Evolutionary conservation across 768 basidiomycete genomes (phyloP).

Genomic region (Strobilomyces confusus): DNA sequence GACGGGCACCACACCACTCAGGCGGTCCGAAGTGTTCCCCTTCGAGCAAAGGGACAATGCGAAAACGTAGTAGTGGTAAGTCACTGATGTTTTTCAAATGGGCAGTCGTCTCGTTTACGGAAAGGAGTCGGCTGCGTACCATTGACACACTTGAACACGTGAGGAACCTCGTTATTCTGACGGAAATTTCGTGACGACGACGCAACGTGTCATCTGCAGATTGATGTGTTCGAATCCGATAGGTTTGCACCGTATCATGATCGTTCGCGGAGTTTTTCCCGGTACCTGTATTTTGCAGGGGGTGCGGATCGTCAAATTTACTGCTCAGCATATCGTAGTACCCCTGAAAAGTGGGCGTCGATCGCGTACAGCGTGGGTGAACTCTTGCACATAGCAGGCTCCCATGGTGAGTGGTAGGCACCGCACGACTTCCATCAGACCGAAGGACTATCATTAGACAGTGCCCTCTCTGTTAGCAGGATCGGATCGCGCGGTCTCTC

Average conservation of each 20-base stretch:
- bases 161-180: not conserved
- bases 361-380: slow-evolving; percentile 1
- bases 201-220: not conserved
- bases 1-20: too few species aligned
- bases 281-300: not conserved
- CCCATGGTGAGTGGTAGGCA: not conserved
- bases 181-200: not conserved
- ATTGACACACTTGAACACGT: too few species aligned
- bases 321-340: not conserved
- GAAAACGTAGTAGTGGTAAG: not conserved
- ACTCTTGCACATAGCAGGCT: not conserved
- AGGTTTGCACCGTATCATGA: not conserved
- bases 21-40: too few species aligned
- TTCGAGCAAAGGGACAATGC: too few species aligned
- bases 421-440: not conserved
- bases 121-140: not conserved
- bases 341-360: not conserved
- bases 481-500: slow-evolving; percentile 15
- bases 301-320: slow-evolving; percentile 17
- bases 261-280: slow-evolving; percentile 9
- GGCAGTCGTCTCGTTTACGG: not conserved
- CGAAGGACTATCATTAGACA: slow-evolving; percentile 3
- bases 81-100: not conserved
- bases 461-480: not conserved
- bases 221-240: not conserved